Percentiles rank a stretch among this genome's conserved stretches.
These are phyloP conservation scores for Protomyces gravidus DNA, from an alignment of 1,139 yeast species.

Conservation along the genomic window DNA sequence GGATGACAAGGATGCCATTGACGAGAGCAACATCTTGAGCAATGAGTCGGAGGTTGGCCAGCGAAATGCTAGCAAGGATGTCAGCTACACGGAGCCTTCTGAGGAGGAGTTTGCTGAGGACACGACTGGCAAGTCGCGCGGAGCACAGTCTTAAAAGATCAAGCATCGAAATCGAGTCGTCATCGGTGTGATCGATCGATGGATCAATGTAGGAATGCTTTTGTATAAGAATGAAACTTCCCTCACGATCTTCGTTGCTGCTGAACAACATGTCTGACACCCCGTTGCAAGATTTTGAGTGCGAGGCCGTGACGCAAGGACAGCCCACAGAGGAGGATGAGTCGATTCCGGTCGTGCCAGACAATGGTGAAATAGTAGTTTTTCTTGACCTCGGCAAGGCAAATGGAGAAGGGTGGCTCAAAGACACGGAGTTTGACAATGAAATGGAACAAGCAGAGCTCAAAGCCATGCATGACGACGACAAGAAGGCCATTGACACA, in stretches of 20 bases:
- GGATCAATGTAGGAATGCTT: too few species aligned
- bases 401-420: neutral
- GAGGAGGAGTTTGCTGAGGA: conserved; percentile 18
- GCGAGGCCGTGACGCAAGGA: conserved; percentile 1
- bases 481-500: conserved; percentile 21
- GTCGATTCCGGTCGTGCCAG: neutral
- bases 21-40: conserved; percentile 18
- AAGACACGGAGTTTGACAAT: neutral
- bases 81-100: conserved; percentile 5
- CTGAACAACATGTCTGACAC: neutral
- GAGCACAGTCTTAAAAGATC: neutral
- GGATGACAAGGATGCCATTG: conserved; percentile 27
- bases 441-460: neutral
- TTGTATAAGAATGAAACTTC: too few species aligned
- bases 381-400: neutral
- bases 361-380: neutral
- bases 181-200: too few species aligned
- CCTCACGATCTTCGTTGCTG: too few species aligned
- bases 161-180: neutral
- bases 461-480: conserved; percentile 11
- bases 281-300: neutral
- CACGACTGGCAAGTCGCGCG: neutral
- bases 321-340: neutral
- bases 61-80: conserved; percentile 10
- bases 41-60: conserved; percentile 21